Evolutionary conservation across 2,329 filamentous ascomycete genomes (phyloP).

Genomic region (Diaporthe sp.): DNA sequence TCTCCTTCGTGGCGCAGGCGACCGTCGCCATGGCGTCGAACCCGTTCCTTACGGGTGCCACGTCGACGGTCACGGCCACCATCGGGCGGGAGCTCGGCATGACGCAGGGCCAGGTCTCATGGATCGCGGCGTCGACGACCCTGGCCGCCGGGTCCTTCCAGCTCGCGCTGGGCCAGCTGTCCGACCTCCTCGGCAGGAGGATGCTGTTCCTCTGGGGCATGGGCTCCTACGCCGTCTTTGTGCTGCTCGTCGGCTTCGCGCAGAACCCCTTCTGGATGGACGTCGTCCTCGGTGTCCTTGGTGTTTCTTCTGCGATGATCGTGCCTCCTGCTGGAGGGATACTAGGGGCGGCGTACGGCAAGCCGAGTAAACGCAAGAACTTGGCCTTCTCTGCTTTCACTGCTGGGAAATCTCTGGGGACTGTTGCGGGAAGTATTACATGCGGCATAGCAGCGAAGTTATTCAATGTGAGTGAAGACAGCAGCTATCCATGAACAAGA

Average conservation of each 20-base stretch:
- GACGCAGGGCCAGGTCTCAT: conserved; percentile 76
- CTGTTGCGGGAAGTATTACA: conserved; percentile 65
- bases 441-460: conserved; percentile 73
- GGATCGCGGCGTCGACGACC: conserved; percentile 75
- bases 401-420: conserved; percentile 57
- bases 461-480: conserved; percentile 54
- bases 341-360: conserved; percentile 74
- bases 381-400: conserved; percentile 74
- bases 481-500: background rate
- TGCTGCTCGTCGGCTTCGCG: conserved; percentile 72
- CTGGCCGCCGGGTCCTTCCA: conserved; percentile 75
- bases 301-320: conserved; percentile 74
- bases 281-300: conserved; percentile 74
- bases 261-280: conserved; percentile 71
- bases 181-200: conserved; percentile 77
- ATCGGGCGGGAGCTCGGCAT: conserved; percentile 73
- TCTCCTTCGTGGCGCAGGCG: conserved; percentile 75
- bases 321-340: conserved; percentile 75
- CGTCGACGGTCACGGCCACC: conserved; percentile 73
- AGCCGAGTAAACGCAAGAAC: conserved; percentile 74
- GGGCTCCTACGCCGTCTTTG: conserved; percentile 69
- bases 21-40: conserved; percentile 77
- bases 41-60: conserved; percentile 70
- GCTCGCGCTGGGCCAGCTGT: conserved; percentile 75
- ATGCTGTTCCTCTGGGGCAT: conserved; percentile 72